Conservation (phyloP, 2,329 filamentous ascomycete genomes). For the Metarhizium sp. region DNA sequence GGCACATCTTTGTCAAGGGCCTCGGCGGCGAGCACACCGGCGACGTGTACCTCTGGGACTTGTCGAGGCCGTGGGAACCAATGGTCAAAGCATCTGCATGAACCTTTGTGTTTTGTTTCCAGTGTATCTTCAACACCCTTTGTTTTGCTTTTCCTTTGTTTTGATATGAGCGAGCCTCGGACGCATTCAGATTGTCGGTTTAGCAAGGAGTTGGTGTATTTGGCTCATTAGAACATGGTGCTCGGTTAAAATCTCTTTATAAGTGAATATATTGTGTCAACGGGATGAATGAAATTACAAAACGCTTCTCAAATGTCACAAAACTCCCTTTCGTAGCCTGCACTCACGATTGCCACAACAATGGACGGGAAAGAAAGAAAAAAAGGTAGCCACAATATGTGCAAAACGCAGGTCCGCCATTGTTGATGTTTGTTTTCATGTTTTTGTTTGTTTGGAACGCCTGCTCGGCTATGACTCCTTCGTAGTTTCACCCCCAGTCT, state of each 20-base stretch:
- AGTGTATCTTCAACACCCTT: neutral
- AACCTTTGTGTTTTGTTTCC: neutral
- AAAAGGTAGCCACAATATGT: neutral
- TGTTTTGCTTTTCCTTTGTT: neutral
- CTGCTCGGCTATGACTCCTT: conserved; percentile 13
- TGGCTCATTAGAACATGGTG: neutral
- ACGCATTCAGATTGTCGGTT: neutral
- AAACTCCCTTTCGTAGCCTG: neutral
- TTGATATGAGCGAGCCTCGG: neutral
- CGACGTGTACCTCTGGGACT: conserved; percentile 32
- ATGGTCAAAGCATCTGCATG: conserved; percentile 30
- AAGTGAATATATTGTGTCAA: neutral
- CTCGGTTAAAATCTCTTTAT: neutral
- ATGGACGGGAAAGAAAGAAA: too few species aligned
- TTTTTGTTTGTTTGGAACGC: neutral
- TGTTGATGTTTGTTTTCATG: neutral
- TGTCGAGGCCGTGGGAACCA: conserved; percentile 31
- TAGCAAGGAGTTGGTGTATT: neutral
- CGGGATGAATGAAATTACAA: neutral
- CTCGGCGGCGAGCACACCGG: conserved; percentile 20
- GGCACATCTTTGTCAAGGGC: conserved; percentile 28
- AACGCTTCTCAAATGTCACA: conserved; percentile 2
- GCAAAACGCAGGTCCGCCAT: neutral
- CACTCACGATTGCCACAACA: neutral
- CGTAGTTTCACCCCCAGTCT: conserved; percentile 14